A percentile compares a stretch with the other conserved stretches of the same genome.
Evolutionary conservation across 306 rosid species (phyloP).

Genomic region (Rosa lucieae): DNA sequence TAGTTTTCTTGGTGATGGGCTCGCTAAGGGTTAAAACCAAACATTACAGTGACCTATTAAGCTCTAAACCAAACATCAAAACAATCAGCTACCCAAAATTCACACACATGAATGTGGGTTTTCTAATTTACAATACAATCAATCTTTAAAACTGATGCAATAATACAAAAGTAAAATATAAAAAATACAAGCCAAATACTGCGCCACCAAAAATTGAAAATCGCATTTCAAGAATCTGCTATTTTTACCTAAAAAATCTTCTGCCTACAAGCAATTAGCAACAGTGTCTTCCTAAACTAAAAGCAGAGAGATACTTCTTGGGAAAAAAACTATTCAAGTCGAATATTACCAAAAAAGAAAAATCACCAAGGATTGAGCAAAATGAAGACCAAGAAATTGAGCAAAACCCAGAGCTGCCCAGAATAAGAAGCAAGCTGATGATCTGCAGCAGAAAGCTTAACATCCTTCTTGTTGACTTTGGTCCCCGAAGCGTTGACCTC

Average conservation of each 20-base stretch:
- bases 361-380: conserved; percentile 17
- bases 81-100: too few relatives aligned
- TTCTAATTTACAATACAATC: too few relatives aligned
- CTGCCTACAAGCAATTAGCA: neutral
- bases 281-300: neutral
- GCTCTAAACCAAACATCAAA: neutral
- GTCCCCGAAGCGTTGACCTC: conserved; percentile 37
- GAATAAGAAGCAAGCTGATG: conserved; percentile 5
- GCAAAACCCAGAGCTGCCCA: conserved; percentile 35
- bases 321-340: neutral
- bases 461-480: conserved; percentile 28
- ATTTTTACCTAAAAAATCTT: neutral
- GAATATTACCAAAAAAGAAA: neutral
- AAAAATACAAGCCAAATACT: neutral
- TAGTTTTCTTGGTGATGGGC: neutral
- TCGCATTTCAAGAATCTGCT: neutral
- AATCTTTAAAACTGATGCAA: neutral
- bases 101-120: neutral
- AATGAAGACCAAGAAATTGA: conserved; percentile 26
- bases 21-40: neutral
- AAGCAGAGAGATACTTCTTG: neutral
- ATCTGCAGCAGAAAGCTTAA: conserved; percentile 60
- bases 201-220: neutral
- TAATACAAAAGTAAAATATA: neutral
- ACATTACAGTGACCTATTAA: too few relatives aligned